These are phyloP conservation scores for Spizellomyces sp. DNA, from an alignment of 192 early-diverging fungal species.

Conservation along the genomic window DNA sequence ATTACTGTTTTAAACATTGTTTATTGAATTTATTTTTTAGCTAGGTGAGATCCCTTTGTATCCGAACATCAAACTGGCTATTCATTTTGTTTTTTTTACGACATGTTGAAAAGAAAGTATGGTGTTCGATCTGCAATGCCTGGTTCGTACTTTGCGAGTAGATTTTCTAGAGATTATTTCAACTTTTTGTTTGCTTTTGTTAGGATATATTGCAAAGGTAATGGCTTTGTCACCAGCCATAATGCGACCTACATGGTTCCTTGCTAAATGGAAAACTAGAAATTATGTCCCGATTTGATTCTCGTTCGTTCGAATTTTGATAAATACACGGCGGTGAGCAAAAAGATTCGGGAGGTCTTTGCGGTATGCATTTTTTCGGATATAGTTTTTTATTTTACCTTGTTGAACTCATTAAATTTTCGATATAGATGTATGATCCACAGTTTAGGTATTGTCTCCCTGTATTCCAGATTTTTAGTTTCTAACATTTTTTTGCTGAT, in stretches of 20 bases:
- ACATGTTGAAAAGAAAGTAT: slow-evolving; percentile 41
- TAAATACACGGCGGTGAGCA: slow-evolving; percentile 53
- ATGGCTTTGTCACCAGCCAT: not conserved
- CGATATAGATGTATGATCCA: slow-evolving; percentile 58
- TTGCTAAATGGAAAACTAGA: slow-evolving; percentile 22
- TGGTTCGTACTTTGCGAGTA: too few species aligned
- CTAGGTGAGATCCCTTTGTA: slow-evolving; percentile 7
- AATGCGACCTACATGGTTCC: not conserved
- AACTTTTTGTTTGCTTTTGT: slow-evolving; percentile 13
- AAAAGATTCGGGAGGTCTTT: slow-evolving; percentile 56
- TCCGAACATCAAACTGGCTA: not conserved
- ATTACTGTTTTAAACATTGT: not conserved
- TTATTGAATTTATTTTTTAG: not conserved
- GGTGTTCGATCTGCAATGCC: slow-evolving; percentile 75
- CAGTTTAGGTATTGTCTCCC: slow-evolving; percentile 36
- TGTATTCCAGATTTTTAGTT: slow-evolving; percentile 6
- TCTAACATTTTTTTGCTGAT: slow-evolving; percentile 11
- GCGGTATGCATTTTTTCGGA: slow-evolving; percentile 14
- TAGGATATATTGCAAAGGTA: slow-evolving; percentile 53
- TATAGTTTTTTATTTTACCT: too few species aligned
- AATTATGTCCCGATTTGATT: slow-evolving; percentile 61
- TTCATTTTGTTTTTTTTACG: not conserved
- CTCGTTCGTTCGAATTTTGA: slow-evolving; percentile 52
- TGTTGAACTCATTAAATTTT: too few species aligned
- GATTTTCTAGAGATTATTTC: too few species aligned